phyloP scores from a whole-genome alignment of 768 basidiomycete genomes.

The Macrolepiota albuminosa region DNA sequence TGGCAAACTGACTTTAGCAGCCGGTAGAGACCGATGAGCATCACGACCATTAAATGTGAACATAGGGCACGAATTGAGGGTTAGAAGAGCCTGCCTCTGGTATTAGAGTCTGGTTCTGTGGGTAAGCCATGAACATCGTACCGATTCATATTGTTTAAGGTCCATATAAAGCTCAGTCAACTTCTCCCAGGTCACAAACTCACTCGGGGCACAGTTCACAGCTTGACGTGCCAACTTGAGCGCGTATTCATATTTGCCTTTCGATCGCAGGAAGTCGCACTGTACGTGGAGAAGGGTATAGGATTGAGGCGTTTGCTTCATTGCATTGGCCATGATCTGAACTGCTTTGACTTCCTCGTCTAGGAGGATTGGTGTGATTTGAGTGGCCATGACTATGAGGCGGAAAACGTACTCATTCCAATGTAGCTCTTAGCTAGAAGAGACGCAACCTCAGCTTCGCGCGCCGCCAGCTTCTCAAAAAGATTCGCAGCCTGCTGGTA shows the following conservation, averaged over 20 bases:
- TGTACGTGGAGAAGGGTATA: slow-evolving; percentile 94
- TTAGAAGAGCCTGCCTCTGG: slow-evolving; percentile 63
- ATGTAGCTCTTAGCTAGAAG: slow-evolving; percentile 87
- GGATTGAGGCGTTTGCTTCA: slow-evolving; percentile 83
- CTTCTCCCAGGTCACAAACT: slow-evolving; percentile 99
- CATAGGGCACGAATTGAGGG: slow-evolving; percentile 99
- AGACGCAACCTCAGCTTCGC: slow-evolving; percentile 86
- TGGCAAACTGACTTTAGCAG: slow-evolving; percentile 81
- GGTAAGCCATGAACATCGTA: slow-evolving; percentile 23
- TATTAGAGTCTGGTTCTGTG: background rate
- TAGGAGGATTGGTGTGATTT: slow-evolving; percentile 24
- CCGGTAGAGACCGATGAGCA: slow-evolving; percentile 77
- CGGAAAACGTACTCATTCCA: slow-evolving; percentile 82
- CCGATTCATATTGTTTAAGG: slow-evolving; percentile 77
- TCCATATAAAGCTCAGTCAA: slow-evolving; percentile 94
- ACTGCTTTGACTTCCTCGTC: slow-evolving; percentile 99
- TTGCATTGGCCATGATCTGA: slow-evolving; percentile 83
- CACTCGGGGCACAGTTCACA: slow-evolving; percentile 97
- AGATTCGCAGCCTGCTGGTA: slow-evolving; percentile 87
- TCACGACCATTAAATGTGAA: slow-evolving; percentile 99
- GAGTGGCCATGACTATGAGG: background rate
- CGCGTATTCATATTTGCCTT: slow-evolving; percentile 85
- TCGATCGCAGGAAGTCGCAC: slow-evolving; percentile 87
- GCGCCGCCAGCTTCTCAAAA: slow-evolving; percentile 84
- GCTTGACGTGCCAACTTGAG: slow-evolving; percentile 89